Conservation (phyloP, 2,329 filamentous ascomycete genomes). For the Paraconiothyrium brasiliense region DNA sequence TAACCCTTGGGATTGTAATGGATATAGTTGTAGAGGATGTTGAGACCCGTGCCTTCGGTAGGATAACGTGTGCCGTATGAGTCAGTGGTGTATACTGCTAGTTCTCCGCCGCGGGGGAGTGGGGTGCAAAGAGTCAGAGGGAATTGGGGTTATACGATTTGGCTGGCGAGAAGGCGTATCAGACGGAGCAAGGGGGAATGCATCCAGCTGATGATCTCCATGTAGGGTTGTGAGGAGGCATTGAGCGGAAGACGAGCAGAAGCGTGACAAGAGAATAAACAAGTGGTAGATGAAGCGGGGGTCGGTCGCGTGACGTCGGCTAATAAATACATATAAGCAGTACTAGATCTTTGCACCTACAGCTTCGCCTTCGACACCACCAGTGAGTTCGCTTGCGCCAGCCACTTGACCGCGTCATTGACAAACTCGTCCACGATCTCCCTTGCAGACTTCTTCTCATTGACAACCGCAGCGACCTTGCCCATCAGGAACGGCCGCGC, state of each 20-base stretch:
- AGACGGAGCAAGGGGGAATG: background rate
- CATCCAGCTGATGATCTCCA: conserved; percentile 14
- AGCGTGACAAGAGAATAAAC: background rate
- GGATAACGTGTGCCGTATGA: too few relatives aligned
- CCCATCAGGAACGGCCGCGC: conserved; percentile 95
- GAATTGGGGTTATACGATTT: conserved; percentile 1
- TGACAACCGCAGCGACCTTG: conserved; percentile 92
- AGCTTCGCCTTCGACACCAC: conserved; percentile 57
- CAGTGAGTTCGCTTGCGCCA: conserved; percentile 73
- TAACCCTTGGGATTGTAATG: too few relatives aligned
- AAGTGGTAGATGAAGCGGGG: background rate
- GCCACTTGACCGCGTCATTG: conserved; percentile 75
- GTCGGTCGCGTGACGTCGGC: background rate
- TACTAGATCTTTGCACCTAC: conserved; percentile 19
- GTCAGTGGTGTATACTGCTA: too few relatives aligned
- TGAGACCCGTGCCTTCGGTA: too few relatives aligned
- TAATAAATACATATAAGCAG: background rate
- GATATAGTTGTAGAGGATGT: too few relatives aligned
- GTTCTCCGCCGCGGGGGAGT: too few relatives aligned
- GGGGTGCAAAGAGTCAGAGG: background rate
- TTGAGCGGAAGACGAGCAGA: background rate
- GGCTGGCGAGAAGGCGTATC: conserved; percentile 8
- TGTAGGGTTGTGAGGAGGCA: background rate
- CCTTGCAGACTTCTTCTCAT: conserved; percentile 91
- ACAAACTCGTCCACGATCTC: conserved; percentile 95